These are phyloP conservation scores for Punctularia strigosozonata DNA, from an alignment of 768 basidiomycete genomes.

Conservation along the genomic window DNA sequence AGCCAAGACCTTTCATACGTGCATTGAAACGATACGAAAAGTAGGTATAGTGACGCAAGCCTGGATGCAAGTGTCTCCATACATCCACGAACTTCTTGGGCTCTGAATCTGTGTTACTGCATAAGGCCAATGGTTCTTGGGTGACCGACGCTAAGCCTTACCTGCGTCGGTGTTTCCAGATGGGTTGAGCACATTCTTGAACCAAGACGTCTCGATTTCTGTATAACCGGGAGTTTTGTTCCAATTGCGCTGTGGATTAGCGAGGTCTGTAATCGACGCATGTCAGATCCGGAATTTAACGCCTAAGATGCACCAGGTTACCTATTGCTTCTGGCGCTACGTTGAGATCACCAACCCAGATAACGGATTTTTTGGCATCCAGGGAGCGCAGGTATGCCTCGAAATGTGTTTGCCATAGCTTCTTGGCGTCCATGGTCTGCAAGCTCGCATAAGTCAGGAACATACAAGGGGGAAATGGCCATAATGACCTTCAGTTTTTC, in stretches of 20 bases:
- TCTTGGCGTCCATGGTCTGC: conserved; percentile 68
- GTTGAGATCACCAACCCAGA: conserved; percentile 85
- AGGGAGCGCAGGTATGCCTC: conserved; percentile 58
- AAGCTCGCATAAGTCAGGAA: background rate
- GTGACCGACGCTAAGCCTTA: too few relatives aligned
- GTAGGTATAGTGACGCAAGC: conserved; percentile 69
- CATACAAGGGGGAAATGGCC: background rate
- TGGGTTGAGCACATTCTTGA: conserved; percentile 53
- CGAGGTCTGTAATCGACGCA: conserved; percentile 35
- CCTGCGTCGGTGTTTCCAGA: conserved; percentile 22
- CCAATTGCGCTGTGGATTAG: conserved; percentile 66
- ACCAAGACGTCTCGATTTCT: conserved; percentile 67
- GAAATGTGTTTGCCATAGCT: conserved; percentile 72
- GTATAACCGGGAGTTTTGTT: conserved; percentile 86
- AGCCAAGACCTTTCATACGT: conserved; percentile 69
- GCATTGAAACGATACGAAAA: conserved; percentile 79
- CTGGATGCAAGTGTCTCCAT: conserved; percentile 66
- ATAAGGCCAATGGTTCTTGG: too few relatives aligned
- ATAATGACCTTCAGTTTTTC: conserved; percentile 52
- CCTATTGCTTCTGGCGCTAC: conserved; percentile 72
- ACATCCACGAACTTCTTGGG: conserved; percentile 51
- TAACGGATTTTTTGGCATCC: conserved; percentile 71
- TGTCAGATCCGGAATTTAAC: too few relatives aligned
- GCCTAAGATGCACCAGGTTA: conserved; percentile 17
- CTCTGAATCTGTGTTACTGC: conserved; percentile 13